Percentiles rank a stretch among this genome's conserved stretches.
Conservation (phyloP, 2,329 filamentous ascomycete species). For the Ceratocystis variospora region DNA sequence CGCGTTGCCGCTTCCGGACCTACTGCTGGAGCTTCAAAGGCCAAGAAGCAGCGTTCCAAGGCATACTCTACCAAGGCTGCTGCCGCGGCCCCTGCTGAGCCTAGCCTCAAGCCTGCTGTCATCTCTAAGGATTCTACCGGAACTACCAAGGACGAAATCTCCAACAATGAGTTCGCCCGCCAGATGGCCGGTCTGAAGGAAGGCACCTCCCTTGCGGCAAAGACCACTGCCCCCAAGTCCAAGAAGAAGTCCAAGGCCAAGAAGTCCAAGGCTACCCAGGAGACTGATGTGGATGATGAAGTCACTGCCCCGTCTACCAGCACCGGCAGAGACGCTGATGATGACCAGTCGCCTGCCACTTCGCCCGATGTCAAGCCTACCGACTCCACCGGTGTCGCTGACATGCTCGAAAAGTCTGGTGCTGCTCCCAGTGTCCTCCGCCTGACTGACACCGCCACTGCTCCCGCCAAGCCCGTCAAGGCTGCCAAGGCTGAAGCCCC, state of each 20-base stretch:
- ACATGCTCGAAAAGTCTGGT: conserved; percentile 72
- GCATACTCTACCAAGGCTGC: conserved; percentile 27
- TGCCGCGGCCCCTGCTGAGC: conserved; percentile 16
- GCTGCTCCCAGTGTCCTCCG: conserved; percentile 62
- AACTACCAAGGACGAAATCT: conserved; percentile 36
- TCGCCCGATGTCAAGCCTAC: conserved; percentile 49
- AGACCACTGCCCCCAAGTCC: conserved; percentile 41
- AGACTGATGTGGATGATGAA: conserved; percentile 31
- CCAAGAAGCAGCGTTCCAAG: conserved; percentile 36
- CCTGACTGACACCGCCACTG: conserved; percentile 46
- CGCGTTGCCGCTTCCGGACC: background rate
- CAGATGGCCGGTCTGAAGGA: conserved; percentile 58
- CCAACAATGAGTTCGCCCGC: conserved; percentile 63
- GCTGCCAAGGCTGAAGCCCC: conserved; percentile 49
- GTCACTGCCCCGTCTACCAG: conserved; percentile 50
- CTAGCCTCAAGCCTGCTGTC: conserved; percentile 4
- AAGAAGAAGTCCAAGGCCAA: conserved; percentile 54
- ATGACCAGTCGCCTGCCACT: conserved; percentile 57
- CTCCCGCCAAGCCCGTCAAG: conserved; percentile 48
- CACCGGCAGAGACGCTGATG: conserved; percentile 62
- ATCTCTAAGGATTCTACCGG: conserved; percentile 24
- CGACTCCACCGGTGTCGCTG: conserved; percentile 58
- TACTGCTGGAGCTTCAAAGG: conserved; percentile 26
- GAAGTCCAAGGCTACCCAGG: conserved; percentile 48
- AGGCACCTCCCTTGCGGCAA: conserved; percentile 36